Evolutionary conservation across 2,329 filamentous ascomycete genomes (phyloP).

Genomic region (Colletotrichum cordylinicola): DNA sequence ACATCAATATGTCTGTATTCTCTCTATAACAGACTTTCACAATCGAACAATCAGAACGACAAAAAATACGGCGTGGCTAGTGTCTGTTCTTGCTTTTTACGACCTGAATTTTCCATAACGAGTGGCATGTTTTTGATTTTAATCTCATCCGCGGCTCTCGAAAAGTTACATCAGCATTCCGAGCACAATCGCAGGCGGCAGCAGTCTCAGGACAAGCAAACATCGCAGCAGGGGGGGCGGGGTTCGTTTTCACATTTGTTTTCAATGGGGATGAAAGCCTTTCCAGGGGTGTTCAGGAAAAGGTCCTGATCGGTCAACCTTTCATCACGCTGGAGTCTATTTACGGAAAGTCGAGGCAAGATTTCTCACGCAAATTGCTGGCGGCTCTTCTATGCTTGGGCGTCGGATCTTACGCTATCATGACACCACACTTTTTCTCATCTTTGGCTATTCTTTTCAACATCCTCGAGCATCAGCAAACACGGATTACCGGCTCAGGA

Average conservation of each 20-base stretch:
- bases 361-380: not conserved
- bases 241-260: not conserved
- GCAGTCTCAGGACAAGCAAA: not conserved
- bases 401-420: constrained; percentile 8
- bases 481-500: not conserved
- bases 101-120: not conserved
- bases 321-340: not conserved
- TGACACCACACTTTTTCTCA: constrained; percentile 2
- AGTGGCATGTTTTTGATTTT: not conserved
- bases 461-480: constrained; percentile 3
- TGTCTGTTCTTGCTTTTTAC: not conserved
- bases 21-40: not conserved
- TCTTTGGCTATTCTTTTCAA: not conserved
- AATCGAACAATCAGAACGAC: not conserved
- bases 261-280: not conserved
- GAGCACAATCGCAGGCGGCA: constrained; percentile 1
- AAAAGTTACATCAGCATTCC: constrained; percentile 15
- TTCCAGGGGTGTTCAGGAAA: not conserved
- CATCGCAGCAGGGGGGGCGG: not conserved
- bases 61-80: not conserved
- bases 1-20: not conserved
- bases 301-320: not conserved
- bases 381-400: not conserved
- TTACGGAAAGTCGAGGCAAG: not conserved
- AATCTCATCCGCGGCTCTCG: not conserved